phyloP scores from a whole-genome alignment of 2,329 filamentous ascomycete species.

The Cladophialophora chaetospira region DNA sequence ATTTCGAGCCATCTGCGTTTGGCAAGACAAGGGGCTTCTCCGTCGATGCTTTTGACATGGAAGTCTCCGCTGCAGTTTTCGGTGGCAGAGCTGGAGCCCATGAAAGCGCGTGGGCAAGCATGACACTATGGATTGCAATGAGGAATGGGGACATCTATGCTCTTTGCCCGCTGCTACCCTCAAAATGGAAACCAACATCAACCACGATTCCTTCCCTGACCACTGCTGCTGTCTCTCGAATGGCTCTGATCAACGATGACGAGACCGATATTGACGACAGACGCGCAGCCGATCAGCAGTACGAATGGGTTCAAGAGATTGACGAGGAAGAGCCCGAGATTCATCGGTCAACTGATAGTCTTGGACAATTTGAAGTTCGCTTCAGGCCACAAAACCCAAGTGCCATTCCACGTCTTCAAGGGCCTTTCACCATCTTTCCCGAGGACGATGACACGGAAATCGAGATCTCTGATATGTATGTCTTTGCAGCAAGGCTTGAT shows the following conservation, averaged over 20 bases:
- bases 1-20: constrained; percentile 75
- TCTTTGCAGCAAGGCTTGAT: constrained; percentile 56
- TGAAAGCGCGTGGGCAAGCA: constrained; percentile 78
- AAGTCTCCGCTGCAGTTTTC: constrained; percentile 88
- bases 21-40: constrained; percentile 80
- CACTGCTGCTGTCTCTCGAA: constrained; percentile 76
- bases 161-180: constrained; percentile 83
- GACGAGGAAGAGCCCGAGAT: constrained; percentile 55
- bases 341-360: constrained; percentile 41
- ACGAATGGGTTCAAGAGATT: constrained; percentile 60
- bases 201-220: constrained; percentile 80
- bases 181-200: constrained; percentile 77
- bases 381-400: constrained; percentile 56
- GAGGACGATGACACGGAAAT: constrained; percentile 54
- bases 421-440: constrained; percentile 59
- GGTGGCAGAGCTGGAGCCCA: constrained; percentile 66
- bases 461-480: constrained; percentile 63
- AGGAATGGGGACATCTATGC: constrained; percentile 90
- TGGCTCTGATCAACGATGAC: constrained; percentile 49
- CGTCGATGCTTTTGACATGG: constrained; percentile 88
- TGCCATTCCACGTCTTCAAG: constrained; percentile 62
- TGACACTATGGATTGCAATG: constrained; percentile 98
- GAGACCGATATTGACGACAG: constrained; percentile 48
- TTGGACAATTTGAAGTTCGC: constrained; percentile 55
- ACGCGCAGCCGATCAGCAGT: constrained; percentile 56